Evolutionary conservation across 2,329 filamentous ascomycete genomes (phyloP).

Genomic region (Moelleriella libera): DNA sequence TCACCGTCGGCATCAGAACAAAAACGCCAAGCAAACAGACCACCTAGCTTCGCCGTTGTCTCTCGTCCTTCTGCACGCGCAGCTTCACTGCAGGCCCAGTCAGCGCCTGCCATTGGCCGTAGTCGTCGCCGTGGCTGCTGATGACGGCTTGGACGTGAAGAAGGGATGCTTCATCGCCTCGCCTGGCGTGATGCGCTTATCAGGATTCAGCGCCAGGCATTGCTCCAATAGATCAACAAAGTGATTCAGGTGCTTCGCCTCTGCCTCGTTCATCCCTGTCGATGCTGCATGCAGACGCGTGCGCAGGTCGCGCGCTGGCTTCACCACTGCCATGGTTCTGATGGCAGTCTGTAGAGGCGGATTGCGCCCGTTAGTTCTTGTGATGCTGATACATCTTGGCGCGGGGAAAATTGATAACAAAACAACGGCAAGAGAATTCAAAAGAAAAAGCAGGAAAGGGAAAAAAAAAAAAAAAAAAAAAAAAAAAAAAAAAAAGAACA

Average conservation of each 20-base stretch:
- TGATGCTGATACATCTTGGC: neutral
- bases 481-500: neutral
- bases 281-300: conserved; percentile 63
- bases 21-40: neutral
- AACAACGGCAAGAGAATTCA: no score
- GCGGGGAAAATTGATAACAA: no score
- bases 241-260: conserved; percentile 62
- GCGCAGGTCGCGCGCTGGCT: conserved; percentile 70
- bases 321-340: conserved; percentile 53
- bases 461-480: neutral
- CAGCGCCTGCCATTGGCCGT: neutral
- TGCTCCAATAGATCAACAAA: conserved; percentile 83
- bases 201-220: conserved; percentile 79
- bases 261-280: conserved; percentile 57
- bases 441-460: no score
- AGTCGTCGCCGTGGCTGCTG: neutral
- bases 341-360: conserved; percentile 41
- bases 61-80: neutral
- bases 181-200: conserved; percentile 74
- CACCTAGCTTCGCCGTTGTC: no score
- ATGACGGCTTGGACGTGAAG: conserved; percentile 34
- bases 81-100: neutral
- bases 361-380: neutral
- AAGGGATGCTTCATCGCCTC: conserved; percentile 88
- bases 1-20: neutral